A percentile compares a stretch with the other conserved stretches of the same genome.
Conservation (phyloP, 352 stramenopile species). For the Globisporangium yorkense region DNA sequence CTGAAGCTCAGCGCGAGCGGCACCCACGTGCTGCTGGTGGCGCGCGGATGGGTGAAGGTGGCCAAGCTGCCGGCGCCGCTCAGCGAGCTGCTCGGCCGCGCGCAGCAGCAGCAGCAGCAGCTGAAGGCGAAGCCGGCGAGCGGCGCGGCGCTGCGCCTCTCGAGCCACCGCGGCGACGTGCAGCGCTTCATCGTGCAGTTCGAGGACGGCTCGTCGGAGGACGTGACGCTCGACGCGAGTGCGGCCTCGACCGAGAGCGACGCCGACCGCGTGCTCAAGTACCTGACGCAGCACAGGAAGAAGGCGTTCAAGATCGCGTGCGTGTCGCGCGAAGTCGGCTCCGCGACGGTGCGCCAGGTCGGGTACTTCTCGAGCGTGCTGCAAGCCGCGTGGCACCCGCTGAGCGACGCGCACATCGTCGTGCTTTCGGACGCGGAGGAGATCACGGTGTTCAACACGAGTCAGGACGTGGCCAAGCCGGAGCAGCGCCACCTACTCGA, state of each 20-base stretch:
- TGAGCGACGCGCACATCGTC: slow-evolving; percentile 67
- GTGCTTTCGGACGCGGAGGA: slow-evolving; percentile 74
- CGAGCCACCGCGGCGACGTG: background rate
- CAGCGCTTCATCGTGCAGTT: slow-evolving; percentile 45
- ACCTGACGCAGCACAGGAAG: slow-evolving; percentile 14
- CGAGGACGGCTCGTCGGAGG: slow-evolving; percentile 29
- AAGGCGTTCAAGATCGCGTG: slow-evolving; percentile 20
- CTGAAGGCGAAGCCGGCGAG: background rate
- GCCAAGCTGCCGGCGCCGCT: slow-evolving; percentile 33
- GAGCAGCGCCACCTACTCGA: slow-evolving; percentile 67
- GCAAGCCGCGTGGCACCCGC: slow-evolving; percentile 62
- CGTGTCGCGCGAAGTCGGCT: slow-evolving; percentile 51
- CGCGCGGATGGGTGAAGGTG: slow-evolving; percentile 56
- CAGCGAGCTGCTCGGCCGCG: slow-evolving; percentile 5
- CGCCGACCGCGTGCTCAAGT: slow-evolving; percentile 25
- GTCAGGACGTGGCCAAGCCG: slow-evolving; percentile 55
- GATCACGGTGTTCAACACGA: slow-evolving; percentile 61
- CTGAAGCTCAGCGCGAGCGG: slow-evolving; percentile 53
- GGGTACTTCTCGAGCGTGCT: slow-evolving; percentile 51
- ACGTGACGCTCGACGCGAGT: slow-evolving; percentile 16
- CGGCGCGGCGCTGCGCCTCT: background rate
- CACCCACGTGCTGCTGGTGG: slow-evolving; percentile 46
- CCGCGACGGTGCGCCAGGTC: slow-evolving; percentile 39
- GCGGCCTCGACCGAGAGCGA: slow-evolving; percentile 12
- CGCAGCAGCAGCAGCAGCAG: background rate